Base-by-base conservation (phyloP, 75 land plant species). In the Isoetes taiwanensis region DNA sequence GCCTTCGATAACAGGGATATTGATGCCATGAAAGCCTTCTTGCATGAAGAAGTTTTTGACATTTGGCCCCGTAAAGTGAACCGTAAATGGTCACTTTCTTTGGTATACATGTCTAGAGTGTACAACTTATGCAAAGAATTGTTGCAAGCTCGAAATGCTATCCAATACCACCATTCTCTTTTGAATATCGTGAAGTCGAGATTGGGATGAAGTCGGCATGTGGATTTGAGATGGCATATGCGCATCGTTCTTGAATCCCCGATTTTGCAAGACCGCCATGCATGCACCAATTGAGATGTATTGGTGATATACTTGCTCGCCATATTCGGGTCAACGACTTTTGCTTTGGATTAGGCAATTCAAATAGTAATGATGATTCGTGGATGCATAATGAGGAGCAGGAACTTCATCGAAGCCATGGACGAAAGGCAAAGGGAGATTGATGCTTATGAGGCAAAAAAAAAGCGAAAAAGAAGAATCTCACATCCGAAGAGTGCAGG, bases 141-240 rank as follows among this genome's bases (percentile, higher is more conserved):
- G 86, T 93, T 64, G 85, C 78, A 56, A 73, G 89, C 20, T 95
- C 98, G 0, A 76, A 73, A 41, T 55, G 79, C 50, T 93, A 87
- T 65, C 89, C 95, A 0, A 81, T 81, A 89, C 79, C 77, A 1
- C 29, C 25, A 10, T 37, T 56, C n/a, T n/a, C n/a, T n/a, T n/a
- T n/a, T n/a, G n/a, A n/a, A n/a, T 75, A 31, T 56, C 24, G 31
- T 63, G 85, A 84, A 32, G 95, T 88, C 0, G 98, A 84, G 43
- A 17, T 84, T 50, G 98, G 98, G 26, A 75, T 93, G 89, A 93
- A 93, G 75, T 73, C 87, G 0, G 74, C 95, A 25, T 87, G 95
- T 63, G 98, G 98, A 48, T 79, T 93, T 63, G 98, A 93, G 71
- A 93, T 93, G 89, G 73, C 84, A 79, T 93, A 93, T 78, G 76